A percentile compares a stretch with the other conserved stretches of the same genome.
Evolutionary conservation across 495 filamentous ascomycete genomes (phyloP).

Genomic region (Penicillium waksmanii): DNA sequence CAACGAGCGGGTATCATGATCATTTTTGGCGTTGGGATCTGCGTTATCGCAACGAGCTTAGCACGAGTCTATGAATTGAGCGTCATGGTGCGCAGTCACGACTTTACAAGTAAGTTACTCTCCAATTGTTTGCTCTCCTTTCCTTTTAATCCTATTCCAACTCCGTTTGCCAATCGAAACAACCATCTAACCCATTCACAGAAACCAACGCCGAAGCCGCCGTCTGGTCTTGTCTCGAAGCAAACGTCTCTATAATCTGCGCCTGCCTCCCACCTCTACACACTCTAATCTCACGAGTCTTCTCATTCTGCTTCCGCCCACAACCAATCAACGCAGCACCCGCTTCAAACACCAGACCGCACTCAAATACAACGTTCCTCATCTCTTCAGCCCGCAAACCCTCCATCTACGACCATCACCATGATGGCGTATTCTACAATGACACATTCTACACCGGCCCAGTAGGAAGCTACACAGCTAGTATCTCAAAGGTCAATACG

Average conservation of each 20-base stretch:
- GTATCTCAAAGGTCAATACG: conserved; percentile 20
- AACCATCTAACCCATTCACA: conserved; percentile 13
- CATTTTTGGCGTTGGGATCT: conserved; percentile 52
- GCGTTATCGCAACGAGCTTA: conserved; percentile 44
- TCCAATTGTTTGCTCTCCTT: background rate
- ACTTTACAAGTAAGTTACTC: conserved; percentile 29
- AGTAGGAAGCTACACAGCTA: conserved; percentile 31
- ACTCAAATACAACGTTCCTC: conserved; percentile 11
- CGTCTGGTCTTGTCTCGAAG: conserved; percentile 81
- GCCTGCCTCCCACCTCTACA: conserved; percentile 82
- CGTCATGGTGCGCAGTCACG: conserved; percentile 14
- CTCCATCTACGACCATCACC: conserved; percentile 20
- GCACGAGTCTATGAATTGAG: conserved; percentile 33
- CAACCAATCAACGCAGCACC: conserved; percentile 22
- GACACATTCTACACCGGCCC: conserved; percentile 23
- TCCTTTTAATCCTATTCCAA: no score
- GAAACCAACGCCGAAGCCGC: conserved; percentile 53
- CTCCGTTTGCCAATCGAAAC: background rate
- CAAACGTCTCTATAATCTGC: conserved; percentile 79
- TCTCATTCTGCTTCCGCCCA: conserved; percentile 53
- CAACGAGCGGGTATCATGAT: conserved; percentile 47
- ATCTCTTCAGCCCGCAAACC: conserved; percentile 20
- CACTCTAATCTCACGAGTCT: conserved; percentile 72
- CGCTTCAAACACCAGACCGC: conserved; percentile 16
- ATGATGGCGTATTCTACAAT: conserved; percentile 29